A percentile compares a stretch with the other conserved stretches of the same genome.
Conservation (phyloP, 2,329 filamentous ascomycete genomes). For the Cladophialophora immunda region DNA sequence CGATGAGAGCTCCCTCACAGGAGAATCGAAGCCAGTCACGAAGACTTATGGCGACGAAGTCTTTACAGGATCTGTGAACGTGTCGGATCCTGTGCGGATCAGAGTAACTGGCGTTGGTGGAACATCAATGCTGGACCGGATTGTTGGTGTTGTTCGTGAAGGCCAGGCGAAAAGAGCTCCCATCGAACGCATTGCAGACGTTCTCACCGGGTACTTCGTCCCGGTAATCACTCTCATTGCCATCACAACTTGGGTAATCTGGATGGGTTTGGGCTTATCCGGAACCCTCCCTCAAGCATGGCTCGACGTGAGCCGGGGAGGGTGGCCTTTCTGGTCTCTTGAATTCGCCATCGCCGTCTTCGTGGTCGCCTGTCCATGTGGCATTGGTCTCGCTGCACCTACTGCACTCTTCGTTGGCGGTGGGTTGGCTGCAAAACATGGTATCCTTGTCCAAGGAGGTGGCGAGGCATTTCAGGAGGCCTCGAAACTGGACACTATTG, state of each 20-base stretch:
- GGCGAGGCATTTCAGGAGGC: constrained; percentile 88
- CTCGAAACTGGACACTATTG: constrained; percentile 77
- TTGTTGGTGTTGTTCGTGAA: constrained; percentile 58
- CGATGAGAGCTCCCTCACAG: constrained; percentile 88
- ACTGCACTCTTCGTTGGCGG: constrained; percentile 87
- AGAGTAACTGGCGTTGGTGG: constrained; percentile 55
- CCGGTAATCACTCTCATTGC: constrained; percentile 59
- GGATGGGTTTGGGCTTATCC: constrained; percentile 55
- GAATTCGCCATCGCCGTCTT: constrained; percentile 83
- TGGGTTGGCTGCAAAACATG: constrained; percentile 79
- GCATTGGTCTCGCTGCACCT: constrained; percentile 82
- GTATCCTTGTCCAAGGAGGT: constrained; percentile 83
- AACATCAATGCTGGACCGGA: constrained; percentile 60
- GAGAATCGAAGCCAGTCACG: constrained; percentile 57
- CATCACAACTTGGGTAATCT: constrained; percentile 57
- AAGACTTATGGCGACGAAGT: constrained; percentile 54
- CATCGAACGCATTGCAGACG: constrained; percentile 57
- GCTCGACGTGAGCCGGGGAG: constrained; percentile 56
- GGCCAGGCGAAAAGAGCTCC: constrained; percentile 60
- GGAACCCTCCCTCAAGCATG: constrained; percentile 59
- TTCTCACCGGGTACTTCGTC: constrained; percentile 59
- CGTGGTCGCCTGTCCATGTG: constrained; percentile 86
- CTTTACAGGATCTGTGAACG: constrained; percentile 58
- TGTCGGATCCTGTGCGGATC: constrained; percentile 55
- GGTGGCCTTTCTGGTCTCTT: constrained; percentile 63